Evolutionary conservation across 2,329 filamentous ascomycete genomes (phyloP), one percentile per base, ranked within the genome.

Genomic region (Cytospora chrysosperma): DNA sequence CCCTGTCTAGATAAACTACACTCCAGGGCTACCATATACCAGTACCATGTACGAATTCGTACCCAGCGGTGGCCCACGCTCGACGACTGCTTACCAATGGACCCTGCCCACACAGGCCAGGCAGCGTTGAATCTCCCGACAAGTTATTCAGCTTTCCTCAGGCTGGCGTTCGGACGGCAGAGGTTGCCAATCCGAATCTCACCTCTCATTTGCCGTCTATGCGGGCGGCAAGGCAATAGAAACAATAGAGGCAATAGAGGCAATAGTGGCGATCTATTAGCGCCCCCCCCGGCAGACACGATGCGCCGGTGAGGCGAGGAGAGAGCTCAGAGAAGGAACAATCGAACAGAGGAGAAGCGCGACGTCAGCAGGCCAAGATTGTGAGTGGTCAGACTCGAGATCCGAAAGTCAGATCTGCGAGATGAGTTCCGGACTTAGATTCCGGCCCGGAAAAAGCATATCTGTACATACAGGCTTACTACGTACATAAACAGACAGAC

Each of bases 381-480:
- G 10, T 61, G 59, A 61, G 59, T 55, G 59, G 59, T 55, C 59
- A 43, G 54, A 49, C 43, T 43, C 24, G 1, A 52, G 60, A 62
- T 62, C 43, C 37, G 55, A 52, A 52, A 57, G 60, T 57, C 60
- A 57, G 60, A 62, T 58, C 55, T 58, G 53, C 53, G 43, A 57
- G 54, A 57, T 50, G 27, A 53, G 50, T 32, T 4, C 34, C 49
- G 21, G 50, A 53, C 17, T 27, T 10, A 10, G 40, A 9, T 21
- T 47, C 40, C 40, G 19, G 19, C 10, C 37, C 40, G 40, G 40
- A 10, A 47, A 21, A 21, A 32, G 30, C 10, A 32, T 32, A 12
- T 7, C 30, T 8, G 32, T 34, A 34, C 32, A 21, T 43, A 9
- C n/a, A n/a, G n/a, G n/a, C n/a, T n/a, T n/a, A n/a, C n/a, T n/a